These are phyloP conservation scores for Schizophyllum commune DNA, from an alignment of 1,284 basidiomycete species.

Conservation along the genomic window DNA sequence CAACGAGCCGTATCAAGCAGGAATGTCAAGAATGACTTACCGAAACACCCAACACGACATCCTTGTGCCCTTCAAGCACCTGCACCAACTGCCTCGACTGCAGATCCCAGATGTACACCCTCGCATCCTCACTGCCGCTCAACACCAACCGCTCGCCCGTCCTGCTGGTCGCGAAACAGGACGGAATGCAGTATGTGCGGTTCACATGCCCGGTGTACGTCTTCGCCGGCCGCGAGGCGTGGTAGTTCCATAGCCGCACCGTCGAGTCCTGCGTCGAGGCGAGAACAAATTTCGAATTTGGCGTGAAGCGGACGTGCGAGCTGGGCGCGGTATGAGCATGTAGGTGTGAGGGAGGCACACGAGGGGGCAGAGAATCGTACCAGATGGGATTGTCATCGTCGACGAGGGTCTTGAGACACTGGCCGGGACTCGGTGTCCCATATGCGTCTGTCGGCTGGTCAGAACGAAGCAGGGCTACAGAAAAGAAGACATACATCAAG, in stretches of 20 bases:
- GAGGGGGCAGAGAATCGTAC: conserved; percentile 29
- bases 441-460: conserved; percentile 49
- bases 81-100: conserved; percentile 76
- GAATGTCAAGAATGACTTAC: conserved; percentile 45
- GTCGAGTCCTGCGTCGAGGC: conserved; percentile 89
- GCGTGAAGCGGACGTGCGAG: conserved; percentile 83
- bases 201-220: conserved; percentile 84
- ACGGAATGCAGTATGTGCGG: conserved; percentile 61
- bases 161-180: conserved; percentile 37
- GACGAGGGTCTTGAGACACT: conserved; percentile 94
- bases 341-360: background rate
- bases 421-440: conserved; percentile 97
- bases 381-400: conserved; percentile 95
- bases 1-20: too few relatives aligned
- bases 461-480: conserved; percentile 4
- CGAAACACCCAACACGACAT: conserved; percentile 67
- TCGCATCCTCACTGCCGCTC: conserved; percentile 87
- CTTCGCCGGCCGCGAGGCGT: conserved; percentile 88
- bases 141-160: conserved; percentile 60
- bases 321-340: conserved; percentile 28
- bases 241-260: conserved; percentile 90
- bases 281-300: conserved; percentile 84
- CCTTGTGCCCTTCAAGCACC: conserved; percentile 73
- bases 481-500: conserved; percentile 63
- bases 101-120: conserved; percentile 86